These are phyloP conservation scores for Spinacia oleracea DNA, from an alignment of 179 eudicot genomes.

Conservation along the genomic window DNA sequence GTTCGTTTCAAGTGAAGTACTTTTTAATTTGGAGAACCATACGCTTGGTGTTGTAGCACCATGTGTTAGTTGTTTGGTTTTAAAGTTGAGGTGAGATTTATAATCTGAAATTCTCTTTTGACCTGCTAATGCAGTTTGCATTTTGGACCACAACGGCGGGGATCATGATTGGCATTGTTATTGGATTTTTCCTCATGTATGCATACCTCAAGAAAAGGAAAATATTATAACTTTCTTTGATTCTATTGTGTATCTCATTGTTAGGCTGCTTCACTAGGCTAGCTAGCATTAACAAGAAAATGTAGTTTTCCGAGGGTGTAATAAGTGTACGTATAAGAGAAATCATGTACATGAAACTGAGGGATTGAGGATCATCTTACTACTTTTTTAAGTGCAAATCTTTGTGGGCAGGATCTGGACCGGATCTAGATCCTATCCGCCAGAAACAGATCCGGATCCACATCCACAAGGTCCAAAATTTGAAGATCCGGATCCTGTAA, in stretches of 20 bases:
- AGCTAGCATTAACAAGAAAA: constrained; percentile 5
- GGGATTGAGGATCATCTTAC: neutral
- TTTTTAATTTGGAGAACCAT: neutral
- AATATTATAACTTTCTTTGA: constrained; percentile 43
- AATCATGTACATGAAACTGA: neutral
- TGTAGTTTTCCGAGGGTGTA: neutral
- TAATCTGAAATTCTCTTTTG: neutral
- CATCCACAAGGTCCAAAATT: too few species aligned
- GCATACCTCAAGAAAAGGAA: constrained; percentile 77
- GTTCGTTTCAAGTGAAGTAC: neutral
- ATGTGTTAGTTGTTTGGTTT: neutral
- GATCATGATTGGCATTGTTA: constrained; percentile 69
- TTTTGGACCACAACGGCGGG: constrained; percentile 95
- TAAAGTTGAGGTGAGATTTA: neutral
- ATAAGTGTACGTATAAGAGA: neutral
- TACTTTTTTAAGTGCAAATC: neutral
- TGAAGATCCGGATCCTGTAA: too few species aligned
- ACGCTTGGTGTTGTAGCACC: too few species aligned
- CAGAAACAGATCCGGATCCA: too few species aligned
- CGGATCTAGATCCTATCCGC: too few species aligned
- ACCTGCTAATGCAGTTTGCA: constrained; percentile 59
- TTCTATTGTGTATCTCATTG: constrained; percentile 1
- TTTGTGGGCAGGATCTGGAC: too few species aligned
- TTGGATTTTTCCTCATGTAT: constrained; percentile 81
- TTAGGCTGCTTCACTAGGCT: constrained; percentile 8